Evolutionary conservation across 2,329 filamentous ascomycete genomes (phyloP).

Genomic region (Neofusicoccum cordaticola): DNA sequence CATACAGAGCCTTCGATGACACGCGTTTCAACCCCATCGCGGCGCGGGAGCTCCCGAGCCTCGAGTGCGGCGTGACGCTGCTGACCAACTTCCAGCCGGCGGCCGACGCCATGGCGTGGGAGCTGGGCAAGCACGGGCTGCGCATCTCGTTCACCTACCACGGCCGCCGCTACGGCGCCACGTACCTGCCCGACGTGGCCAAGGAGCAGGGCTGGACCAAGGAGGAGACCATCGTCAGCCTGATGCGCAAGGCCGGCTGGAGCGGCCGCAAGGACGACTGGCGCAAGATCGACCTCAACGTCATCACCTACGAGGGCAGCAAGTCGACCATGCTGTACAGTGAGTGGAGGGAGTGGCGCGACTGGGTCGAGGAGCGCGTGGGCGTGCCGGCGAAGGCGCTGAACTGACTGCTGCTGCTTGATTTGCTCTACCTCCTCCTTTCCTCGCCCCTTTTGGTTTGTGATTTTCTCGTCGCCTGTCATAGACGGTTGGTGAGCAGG

Average conservation of each 20-base stretch:
- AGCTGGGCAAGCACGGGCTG: slow-evolving; percentile 79
- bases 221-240: slow-evolving; percentile 82
- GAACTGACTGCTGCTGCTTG: neutral
- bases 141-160: slow-evolving; percentile 79
- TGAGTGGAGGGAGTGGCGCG: slow-evolving; percentile 77
- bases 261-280: slow-evolving; percentile 64
- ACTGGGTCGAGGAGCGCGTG: slow-evolving; percentile 57
- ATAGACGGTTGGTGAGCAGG: neutral
- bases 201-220: slow-evolving; percentile 92
- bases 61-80: slow-evolving; percentile 63
- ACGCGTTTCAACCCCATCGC: slow-evolving; percentile 60
- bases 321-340: slow-evolving; percentile 68
- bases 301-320: slow-evolving; percentile 83
- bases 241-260: slow-evolving; percentile 97
- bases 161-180: slow-evolving; percentile 73
- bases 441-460: too few species aligned
- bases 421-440: neutral
- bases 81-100: slow-evolving; percentile 81
- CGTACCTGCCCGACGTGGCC: slow-evolving; percentile 90
- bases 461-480: neutral
- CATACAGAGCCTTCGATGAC: slow-evolving; percentile 59
- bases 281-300: slow-evolving; percentile 73
- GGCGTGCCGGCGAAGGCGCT: neutral
- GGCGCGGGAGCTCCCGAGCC: slow-evolving; percentile 34
- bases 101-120: slow-evolving; percentile 76